Percentiles rank a stretch among this genome's conserved stretches.
Conservation (phyloP, 441 rosid species). For the Eutrema salsugineum region DNA sequence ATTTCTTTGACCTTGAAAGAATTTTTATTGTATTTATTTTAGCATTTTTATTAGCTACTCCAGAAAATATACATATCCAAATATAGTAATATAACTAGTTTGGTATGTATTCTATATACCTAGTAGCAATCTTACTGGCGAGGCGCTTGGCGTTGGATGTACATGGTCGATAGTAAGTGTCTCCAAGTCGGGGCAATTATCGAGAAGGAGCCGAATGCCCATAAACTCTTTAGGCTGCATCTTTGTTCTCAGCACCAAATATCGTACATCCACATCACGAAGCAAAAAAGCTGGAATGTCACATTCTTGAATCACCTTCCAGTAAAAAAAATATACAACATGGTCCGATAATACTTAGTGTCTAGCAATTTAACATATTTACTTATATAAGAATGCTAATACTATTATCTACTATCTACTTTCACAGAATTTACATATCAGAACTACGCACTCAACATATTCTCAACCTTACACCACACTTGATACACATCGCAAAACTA, state of each 20-base stretch:
- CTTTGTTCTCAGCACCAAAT: constrained; percentile 37
- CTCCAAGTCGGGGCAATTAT: constrained; percentile 34
- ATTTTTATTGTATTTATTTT: too few species aligned
- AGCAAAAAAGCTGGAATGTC: constrained; percentile 14
- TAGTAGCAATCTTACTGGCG: not conserved
- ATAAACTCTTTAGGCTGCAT: constrained; percentile 31
- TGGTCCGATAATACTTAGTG: too few species aligned
- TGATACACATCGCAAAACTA: too few species aligned
- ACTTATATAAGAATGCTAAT: too few species aligned
- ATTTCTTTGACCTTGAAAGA: too few species aligned
- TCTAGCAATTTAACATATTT: not conserved
- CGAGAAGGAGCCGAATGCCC: constrained; percentile 40
- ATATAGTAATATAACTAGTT: too few species aligned
- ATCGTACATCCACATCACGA: not conserved
- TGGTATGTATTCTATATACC: too few species aligned
- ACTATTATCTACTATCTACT: not conserved
- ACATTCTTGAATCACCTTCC: constrained; percentile 35
- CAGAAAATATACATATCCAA: too few species aligned
- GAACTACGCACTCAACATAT: too few species aligned
- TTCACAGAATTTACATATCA: too few species aligned
- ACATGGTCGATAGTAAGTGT: not conserved
- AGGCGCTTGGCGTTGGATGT: not conserved
- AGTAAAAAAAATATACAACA: not conserved
- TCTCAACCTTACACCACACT: not conserved
- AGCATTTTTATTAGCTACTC: too few species aligned